Evolutionary conservation across 1,284 basidiomycete species (phyloP).

Genomic region (Ustilago shanxiensis): DNA sequence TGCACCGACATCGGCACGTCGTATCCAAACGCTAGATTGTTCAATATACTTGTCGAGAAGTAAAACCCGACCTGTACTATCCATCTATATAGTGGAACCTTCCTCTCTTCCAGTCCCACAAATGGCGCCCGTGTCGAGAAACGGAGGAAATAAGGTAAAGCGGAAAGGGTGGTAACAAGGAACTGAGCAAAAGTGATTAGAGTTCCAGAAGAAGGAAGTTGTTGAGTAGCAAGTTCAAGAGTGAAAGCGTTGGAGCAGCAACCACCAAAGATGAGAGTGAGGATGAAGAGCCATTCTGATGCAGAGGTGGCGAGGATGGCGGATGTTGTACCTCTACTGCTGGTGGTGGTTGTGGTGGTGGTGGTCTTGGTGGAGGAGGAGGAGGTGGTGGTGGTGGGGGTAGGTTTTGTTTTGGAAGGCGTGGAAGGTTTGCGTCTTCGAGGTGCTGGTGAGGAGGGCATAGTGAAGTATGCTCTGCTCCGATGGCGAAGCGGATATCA

Average conservation of each 20-base stretch:
- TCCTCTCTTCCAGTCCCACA: conserved; percentile 24
- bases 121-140: conserved; percentile 8
- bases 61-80: conserved; percentile 85
- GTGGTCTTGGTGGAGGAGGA: not conserved
- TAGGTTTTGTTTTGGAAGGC: not conserved
- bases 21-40: conserved; percentile 88
- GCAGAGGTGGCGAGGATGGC: conserved; percentile 34
- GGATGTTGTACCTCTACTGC: not conserved
- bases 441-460: conserved; percentile 2
- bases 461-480: not conserved
- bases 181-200: conserved; percentile 68
- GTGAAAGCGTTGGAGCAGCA: conserved; percentile 68
- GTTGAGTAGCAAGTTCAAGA: conserved; percentile 62
- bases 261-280: conserved; percentile 68
- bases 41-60: conserved; percentile 83
- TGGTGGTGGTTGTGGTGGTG: not conserved
- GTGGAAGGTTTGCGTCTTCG: not conserved
- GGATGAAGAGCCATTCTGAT: conserved; percentile 55
- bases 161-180: conserved; percentile 55
- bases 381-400: not conserved
- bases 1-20: conserved; percentile 90
- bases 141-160: conserved; percentile 52
- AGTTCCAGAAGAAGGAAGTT: conserved; percentile 59
- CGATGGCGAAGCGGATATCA: no score
- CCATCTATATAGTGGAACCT: conserved; percentile 82